phyloP scores from a whole-genome alignment of 768 basidiomycete species.

The Symmetrospora coprosmae region DNA sequence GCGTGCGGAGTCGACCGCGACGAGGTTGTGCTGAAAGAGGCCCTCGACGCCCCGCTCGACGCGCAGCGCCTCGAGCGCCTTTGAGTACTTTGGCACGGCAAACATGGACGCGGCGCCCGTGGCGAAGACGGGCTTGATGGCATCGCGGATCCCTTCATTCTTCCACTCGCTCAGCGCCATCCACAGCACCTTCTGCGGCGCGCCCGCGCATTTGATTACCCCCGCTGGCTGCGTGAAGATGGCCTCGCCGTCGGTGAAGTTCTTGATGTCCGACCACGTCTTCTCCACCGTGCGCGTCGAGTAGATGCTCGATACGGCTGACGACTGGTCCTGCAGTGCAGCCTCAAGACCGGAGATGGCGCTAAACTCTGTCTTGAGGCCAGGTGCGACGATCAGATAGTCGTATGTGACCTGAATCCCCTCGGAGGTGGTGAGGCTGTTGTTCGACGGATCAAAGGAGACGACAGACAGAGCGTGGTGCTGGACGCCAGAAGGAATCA shows the following conservation, averaged over 20 bases:
- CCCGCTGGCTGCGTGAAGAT: slow-evolving; percentile 92
- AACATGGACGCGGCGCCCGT: slow-evolving; percentile 56
- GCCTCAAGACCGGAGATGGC: slow-evolving; percentile 56
- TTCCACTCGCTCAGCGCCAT: slow-evolving; percentile 43
- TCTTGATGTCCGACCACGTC: slow-evolving; percentile 67
- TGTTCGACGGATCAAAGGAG: slow-evolving; percentile 58
- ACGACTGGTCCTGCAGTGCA: slow-evolving; percentile 60
- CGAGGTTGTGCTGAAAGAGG: slow-evolving; percentile 67
- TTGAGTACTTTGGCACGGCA: slow-evolving; percentile 86
- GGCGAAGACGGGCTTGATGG: slow-evolving; percentile 25
- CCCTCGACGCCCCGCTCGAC: slow-evolving; percentile 65
- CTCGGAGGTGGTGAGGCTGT: slow-evolving; percentile 55
- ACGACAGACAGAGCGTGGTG: slow-evolving; percentile 58
- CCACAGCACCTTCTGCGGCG: slow-evolving; percentile 74
- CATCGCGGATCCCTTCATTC: slow-evolving; percentile 29
- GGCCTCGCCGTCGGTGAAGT: slow-evolving; percentile 60
- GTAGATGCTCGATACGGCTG: slow-evolving; percentile 83
- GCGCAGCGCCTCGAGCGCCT: slow-evolving; percentile 65
- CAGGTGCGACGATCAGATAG: slow-evolving; percentile 71
- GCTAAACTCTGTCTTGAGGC: slow-evolving; percentile 72
- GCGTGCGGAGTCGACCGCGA: slow-evolving; percentile 54
- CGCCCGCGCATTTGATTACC: slow-evolving; percentile 71
- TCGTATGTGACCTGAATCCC: slow-evolving; percentile 61
- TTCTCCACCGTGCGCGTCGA: slow-evolving; percentile 80
- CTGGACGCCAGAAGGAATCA: slow-evolving; percentile 61